phyloP scores from a whole-genome alignment of 2,329 filamentous ascomycete genomes.

The Cordyceps cateniannulata region DNA sequence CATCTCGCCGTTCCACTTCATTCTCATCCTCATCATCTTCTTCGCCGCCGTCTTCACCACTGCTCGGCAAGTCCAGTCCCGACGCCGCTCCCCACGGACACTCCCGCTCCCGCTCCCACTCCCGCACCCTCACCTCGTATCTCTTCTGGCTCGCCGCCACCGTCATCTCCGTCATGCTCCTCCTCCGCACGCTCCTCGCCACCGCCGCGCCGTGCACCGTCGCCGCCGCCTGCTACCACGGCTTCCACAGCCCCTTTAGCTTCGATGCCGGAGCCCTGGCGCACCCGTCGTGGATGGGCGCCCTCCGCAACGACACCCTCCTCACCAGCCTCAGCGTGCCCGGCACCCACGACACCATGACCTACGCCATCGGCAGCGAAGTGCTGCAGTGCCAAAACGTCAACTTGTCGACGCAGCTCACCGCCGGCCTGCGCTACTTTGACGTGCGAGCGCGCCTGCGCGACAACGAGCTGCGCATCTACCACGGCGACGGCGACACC shows the following conservation, averaged over 20 bases:
- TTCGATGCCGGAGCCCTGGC: slow-evolving; percentile 28
- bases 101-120: neutral
- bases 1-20: slow-evolving; percentile 15
- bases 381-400: slow-evolving; percentile 42
- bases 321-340: slow-evolving; percentile 42
- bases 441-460: slow-evolving; percentile 41
- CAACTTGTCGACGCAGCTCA: slow-evolving; percentile 37
- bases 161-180: slow-evolving; percentile 16
- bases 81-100: slow-evolving; percentile 18
- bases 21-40: slow-evolving; percentile 18
- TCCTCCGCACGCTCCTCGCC: slow-evolving; percentile 20
- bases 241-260: slow-evolving; percentile 28
- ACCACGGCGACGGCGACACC: slow-evolving; percentile 39
- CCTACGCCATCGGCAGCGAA: slow-evolving; percentile 31
- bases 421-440: slow-evolving; percentile 41
- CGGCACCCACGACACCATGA: slow-evolving; percentile 49
- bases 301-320: slow-evolving; percentile 32
- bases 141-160: slow-evolving; percentile 13
- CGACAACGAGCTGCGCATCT: slow-evolving; percentile 38
- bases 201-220: slow-evolving; percentile 20
- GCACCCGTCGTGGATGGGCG: slow-evolving; percentile 32
- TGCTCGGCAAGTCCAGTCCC: neutral
- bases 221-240: slow-evolving; percentile 24
- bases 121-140: neutral
- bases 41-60: slow-evolving; percentile 21